Base-by-base conservation (phyloP, 306 rosid species). In the Fagus crenata region DNA sequence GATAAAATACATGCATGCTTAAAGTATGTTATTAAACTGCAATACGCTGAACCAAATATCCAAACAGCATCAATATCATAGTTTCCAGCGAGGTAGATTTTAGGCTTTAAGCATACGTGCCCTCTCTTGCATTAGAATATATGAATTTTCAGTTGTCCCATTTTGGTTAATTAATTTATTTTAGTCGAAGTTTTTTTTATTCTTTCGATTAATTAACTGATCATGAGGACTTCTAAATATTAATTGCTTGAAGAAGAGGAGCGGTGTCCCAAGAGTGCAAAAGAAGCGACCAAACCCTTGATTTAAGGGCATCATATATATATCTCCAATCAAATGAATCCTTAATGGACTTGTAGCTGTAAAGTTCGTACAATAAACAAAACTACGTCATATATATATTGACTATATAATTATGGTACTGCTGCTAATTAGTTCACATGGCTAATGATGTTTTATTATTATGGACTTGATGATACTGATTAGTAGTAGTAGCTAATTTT, bases 221-320 rank as follows among this genome's bases (percentile, higher is more conserved):
- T 22, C 28, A 22, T 22, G 51, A 46, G 4, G 51, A 9, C 14
- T 9, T 9, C 51, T 46, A 46, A 46, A 46, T 58, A 6, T 15
- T 37, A n/a, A 37, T 82, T 61, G 71, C 54, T 61, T 59, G 49
- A 72, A 35, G 8, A 63, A 71, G 17, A 31, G 33, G 56, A 15
- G 33, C 28, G 71, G 18, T 22, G 75, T 12, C 7, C 56, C 75
- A 31, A n/a, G 69, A 77, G 82, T 78, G 76, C 49, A 42, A 12
- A 13, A 46, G 64, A 84, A 79, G 83, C 51, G 77, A 84, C 87
- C 75, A 77, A 67, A 43, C 68, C 85, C 90, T 81, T 67, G 75
- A 78, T 86, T 81, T 11, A 74, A 73, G 88, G 88, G 64, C 68
- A 70, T 73, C 64, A 73, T 58, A 71, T 8, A 8, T 49, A 64